Percentiles rank a stretch among this genome's conserved stretches.
Conservation (phyloP, 2,329 filamentous ascomycete species). For the Pseudocercospora musae region DNA sequence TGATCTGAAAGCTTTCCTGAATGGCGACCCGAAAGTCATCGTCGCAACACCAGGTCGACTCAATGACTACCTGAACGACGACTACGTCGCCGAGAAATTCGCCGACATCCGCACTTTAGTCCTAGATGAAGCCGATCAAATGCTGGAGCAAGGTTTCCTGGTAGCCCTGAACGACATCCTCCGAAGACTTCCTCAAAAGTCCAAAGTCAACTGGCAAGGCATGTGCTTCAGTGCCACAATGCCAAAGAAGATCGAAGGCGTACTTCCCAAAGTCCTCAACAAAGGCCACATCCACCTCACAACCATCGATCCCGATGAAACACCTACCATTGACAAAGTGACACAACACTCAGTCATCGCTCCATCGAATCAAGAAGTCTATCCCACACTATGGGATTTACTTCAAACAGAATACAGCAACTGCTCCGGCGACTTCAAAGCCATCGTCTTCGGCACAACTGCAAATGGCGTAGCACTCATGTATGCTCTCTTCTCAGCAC, state of each 20-base stretch:
- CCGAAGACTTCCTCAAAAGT: conserved; percentile 50
- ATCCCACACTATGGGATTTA: conserved; percentile 45
- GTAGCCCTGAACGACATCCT: conserved; percentile 53
- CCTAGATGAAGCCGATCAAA: conserved; percentile 78
- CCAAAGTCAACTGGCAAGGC: conserved; percentile 45
- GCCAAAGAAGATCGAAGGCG: conserved; percentile 44
- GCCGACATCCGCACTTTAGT: conserved; percentile 45
- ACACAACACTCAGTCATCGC: conserved; percentile 47
- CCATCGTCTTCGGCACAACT: conserved; percentile 48
- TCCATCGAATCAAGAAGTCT: conserved; percentile 41
- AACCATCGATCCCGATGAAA: conserved; percentile 45
- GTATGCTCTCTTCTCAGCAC: conserved; percentile 35
- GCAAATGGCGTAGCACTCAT: conserved; percentile 47
- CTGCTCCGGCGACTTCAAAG: conserved; percentile 42
- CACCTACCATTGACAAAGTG: conserved; percentile 48
- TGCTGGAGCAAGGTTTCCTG: conserved; percentile 58
- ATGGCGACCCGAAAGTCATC: conserved; percentile 77
- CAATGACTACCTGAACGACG: conserved; percentile 75
- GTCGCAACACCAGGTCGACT: conserved; percentile 86
- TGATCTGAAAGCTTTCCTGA: conserved; percentile 67
- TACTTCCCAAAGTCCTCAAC: conserved; percentile 45
- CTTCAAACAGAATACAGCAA: conserved; percentile 43
- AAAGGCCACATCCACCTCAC: conserved; percentile 43
- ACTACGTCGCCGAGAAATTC: conserved; percentile 47
- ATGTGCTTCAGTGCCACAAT: conserved; percentile 50